Percentiles rank a stretch among this genome's conserved stretches.
Evolutionary conservation across 208 protist genomes (phyloP).

Genomic region (Leishmania amazonensis): DNA sequence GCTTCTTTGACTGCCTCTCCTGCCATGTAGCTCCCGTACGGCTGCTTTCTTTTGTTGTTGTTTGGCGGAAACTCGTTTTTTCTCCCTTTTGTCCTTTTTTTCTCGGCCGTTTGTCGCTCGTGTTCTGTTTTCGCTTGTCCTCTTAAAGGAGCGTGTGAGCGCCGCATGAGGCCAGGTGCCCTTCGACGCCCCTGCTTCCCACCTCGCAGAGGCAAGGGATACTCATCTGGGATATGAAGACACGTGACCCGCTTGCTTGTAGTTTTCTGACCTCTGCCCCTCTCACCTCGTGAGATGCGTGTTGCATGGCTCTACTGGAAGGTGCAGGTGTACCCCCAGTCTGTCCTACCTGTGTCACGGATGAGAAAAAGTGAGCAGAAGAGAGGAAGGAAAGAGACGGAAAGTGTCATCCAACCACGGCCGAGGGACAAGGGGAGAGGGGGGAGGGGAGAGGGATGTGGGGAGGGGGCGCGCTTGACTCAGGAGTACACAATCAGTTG

Average conservation of each 20-base stretch:
- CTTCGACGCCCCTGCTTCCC: not conserved
- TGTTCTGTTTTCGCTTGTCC: not conserved
- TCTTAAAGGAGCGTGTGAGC: not conserved
- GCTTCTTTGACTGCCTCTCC: not conserved
- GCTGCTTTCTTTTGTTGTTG: too few species aligned
- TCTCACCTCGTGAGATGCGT: not conserved
- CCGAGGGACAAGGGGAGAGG: not conserved
- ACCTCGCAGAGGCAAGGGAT: not conserved
- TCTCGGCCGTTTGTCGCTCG: not conserved
- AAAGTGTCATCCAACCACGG: not conserved
- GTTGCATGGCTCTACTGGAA: not conserved
- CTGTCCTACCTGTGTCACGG: not conserved
- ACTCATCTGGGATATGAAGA: not conserved
- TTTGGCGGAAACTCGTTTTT: not conserved
- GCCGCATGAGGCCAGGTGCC: not conserved
- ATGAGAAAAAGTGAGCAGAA: not conserved
- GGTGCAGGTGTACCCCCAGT: not conserved
- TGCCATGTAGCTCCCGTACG: not conserved
- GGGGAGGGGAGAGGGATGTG: not conserved
- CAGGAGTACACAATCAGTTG: not conserved
- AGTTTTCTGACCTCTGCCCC: too few species aligned
- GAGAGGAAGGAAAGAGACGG: not conserved
- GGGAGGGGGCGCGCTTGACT: not conserved
- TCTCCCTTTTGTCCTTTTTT: not conserved
- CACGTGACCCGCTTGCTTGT: not conserved